Base-by-base conservation (phyloP, 2,329 filamentous ascomycete species). In the Blastomyces silverae region DNA sequence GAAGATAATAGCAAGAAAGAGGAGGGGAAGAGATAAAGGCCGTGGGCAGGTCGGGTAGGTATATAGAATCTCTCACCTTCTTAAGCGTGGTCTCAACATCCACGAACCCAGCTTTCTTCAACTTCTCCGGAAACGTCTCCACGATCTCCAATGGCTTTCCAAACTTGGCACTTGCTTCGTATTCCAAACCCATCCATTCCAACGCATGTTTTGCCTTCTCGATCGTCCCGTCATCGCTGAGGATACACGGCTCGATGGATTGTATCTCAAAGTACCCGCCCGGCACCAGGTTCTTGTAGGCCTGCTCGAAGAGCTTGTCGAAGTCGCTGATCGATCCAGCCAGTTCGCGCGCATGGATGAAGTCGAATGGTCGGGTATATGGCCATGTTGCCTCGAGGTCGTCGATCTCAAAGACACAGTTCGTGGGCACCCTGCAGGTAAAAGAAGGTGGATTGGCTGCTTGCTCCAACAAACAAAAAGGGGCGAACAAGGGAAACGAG, bases 91-190 rank as follows among this genome's bases (percentile, higher is more conserved):
- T 80, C 0, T 73, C 73, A 0, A 87, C 79, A 62, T 85, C 79
- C 57, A 78, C 73, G 66, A 86, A 86, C 0, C 85, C 85, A 0
- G 79, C 82, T 13, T 81, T 80, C 3, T 75, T 73, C 69, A 86
- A 76, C 64, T 79, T 78, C 53, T 76, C 72, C 67, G 77, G 75
- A 37, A 79, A 75, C 13, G 75, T 69, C 28, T 75, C 67, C 25
- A 75, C 75, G 34, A 76, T 72, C 57, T 71, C 69, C 70, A 77
- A 70, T 6, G 66, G 67, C 44, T 77, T 75, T 28, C 76, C 73
- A 46, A 76, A 76, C 60, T 70, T 70, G 0, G 60, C 64, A 28
- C 70, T 70, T 6, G 70, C 71, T 25, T 64, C 48, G 20, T 37
- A 57, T 34, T 34, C 55, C 10, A 53, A 10, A 3, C 11, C 15